A percentile compares a stretch with the other conserved stretches of the same genome.
These are phyloP conservation scores for Tylopilus plumbeoviolaceoides DNA, from an alignment of 768 basidiomycete species.

Conservation along the genomic window DNA sequence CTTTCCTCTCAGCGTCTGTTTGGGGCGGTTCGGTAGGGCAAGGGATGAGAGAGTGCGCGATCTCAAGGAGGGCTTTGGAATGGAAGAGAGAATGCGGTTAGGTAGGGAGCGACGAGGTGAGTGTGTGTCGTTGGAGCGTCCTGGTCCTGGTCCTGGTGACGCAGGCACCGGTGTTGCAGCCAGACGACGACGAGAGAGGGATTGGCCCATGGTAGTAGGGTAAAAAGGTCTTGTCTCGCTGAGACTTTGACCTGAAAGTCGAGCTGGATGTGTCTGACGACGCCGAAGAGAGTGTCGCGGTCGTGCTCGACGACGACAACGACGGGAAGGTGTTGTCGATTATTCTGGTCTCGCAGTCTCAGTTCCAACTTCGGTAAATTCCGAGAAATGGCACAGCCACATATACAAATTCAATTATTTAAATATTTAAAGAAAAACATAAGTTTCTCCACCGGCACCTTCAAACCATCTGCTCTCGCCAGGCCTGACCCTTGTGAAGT, in stretches of 20 bases:
- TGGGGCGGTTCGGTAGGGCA: conserved; percentile 19
- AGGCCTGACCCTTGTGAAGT: conserved; percentile 51
- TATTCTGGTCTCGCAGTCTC: conserved; percentile 26
- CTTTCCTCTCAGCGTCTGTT: conserved; percentile 28
- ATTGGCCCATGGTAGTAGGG: conserved; percentile 27
- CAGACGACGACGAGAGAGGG: conserved; percentile 28
- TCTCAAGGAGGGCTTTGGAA: conserved; percentile 25
- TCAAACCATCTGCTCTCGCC: conserved; percentile 46
- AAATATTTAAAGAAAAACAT: conserved; percentile 4
- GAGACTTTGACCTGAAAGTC: not conserved
- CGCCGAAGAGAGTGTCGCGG: conserved; percentile 10
- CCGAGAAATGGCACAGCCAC: conserved; percentile 22
- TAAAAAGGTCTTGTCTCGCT: not conserved
- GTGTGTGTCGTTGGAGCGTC: not conserved
- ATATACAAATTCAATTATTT: conserved; percentile 1
- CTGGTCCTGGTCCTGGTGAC: conserved; percentile 7
- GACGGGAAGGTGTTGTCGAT: conserved; percentile 16
- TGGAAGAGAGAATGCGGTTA: conserved; percentile 32
- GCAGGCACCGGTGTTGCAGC: conserved; percentile 7
- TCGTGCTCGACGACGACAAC: conserved; percentile 13
- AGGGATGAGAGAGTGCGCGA: conserved; percentile 13
- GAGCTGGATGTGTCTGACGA: not conserved
- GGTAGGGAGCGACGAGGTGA: conserved; percentile 24
- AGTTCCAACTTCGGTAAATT: conserved; percentile 22
- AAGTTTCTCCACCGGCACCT: not conserved